Evolutionary conservation across 192 early-diverging fungal species (phyloP).

Genomic region (Umbelopsis vinacea): DNA sequence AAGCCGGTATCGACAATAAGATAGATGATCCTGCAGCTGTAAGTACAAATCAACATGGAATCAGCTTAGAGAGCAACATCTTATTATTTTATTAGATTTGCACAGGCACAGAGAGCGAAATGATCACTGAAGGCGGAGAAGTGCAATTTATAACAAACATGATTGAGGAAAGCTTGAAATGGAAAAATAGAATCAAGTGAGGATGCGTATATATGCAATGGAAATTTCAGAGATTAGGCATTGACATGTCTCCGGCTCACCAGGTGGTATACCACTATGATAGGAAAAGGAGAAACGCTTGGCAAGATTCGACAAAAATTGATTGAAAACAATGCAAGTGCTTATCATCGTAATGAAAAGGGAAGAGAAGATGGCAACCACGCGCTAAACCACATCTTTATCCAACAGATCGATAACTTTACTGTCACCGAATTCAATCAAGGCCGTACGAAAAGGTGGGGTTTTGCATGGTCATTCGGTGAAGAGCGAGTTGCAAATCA

Average conservation of each 20-base stretch:
- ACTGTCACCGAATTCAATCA: constrained; percentile 59
- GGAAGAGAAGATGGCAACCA: too few species aligned
- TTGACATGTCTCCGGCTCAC: background rate
- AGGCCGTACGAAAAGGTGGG: constrained; percentile 59
- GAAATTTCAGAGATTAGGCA: background rate
- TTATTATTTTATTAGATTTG: constrained; percentile 46
- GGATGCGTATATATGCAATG: background rate
- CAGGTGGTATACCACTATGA: constrained; percentile 83
- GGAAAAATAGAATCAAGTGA: constrained; percentile 45
- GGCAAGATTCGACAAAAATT: constrained; percentile 44
- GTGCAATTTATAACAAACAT: constrained; percentile 68
- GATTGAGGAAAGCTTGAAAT: constrained; percentile 65
- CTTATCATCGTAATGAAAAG: background rate
- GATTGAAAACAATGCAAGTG: constrained; percentile 45
- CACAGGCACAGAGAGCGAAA: constrained; percentile 66
- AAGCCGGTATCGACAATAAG: constrained; percentile 56
- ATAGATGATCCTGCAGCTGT: constrained; percentile 51
- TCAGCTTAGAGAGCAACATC: background rate
- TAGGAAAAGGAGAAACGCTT: constrained; percentile 67
- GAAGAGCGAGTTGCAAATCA: constrained; percentile 36
- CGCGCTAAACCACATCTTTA: background rate
- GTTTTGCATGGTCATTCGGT: constrained; percentile 60
- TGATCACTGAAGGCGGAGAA: constrained; percentile 85
- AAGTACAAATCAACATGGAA: constrained; percentile 13
- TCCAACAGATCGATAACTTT: constrained; percentile 52